A percentile compares a stretch with the other conserved stretches of the same genome.
These are phyloP conservation scores for Pulveroboletus ravenelii DNA, from an alignment of 768 basidiomycete species.

Conservation along the genomic window DNA sequence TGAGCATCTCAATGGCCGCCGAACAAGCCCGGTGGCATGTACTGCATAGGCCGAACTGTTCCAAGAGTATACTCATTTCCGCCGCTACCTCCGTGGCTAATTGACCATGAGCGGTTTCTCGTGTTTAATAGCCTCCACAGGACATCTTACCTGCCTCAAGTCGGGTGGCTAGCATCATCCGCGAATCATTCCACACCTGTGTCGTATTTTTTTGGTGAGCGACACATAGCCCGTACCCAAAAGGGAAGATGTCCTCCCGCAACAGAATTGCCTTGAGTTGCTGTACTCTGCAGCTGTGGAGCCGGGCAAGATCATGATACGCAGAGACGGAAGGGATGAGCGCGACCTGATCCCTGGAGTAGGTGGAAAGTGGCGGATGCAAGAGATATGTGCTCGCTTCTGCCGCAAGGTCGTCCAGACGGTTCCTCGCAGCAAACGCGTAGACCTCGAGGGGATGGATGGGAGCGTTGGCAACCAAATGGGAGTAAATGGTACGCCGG, in stretches of 20 bases:
- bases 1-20: constrained; percentile 67
- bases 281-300: constrained; percentile 56
- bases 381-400: constrained; percentile 56
- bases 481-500: constrained; percentile 40
- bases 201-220: constrained; percentile 43
- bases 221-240: constrained; percentile 64
- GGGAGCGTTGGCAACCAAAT: constrained; percentile 52
- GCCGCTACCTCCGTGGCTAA: constrained; percentile 61
- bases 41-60: constrained; percentile 45
- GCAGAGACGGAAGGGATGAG: constrained; percentile 53
- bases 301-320: constrained; percentile 57
- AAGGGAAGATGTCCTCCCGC: constrained; percentile 64
- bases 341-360: constrained; percentile 46
- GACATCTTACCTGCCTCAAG: constrained; percentile 48
- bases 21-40: constrained; percentile 55
- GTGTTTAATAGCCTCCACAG: neutral
- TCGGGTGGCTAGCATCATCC: constrained; percentile 39
- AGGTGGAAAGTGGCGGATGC: constrained; percentile 49
- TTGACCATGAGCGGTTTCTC: constrained; percentile 7
- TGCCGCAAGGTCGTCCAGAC: constrained; percentile 45
- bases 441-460: constrained; percentile 56
- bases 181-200: constrained; percentile 48
- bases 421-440: constrained; percentile 44
- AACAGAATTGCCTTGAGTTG: constrained; percentile 48
- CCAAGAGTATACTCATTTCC: constrained; percentile 55